Percentiles rank a stretch among this genome's conserved stretches.
Conservation (phyloP, 345 rosid species). For the Brassica incana region DNA sequence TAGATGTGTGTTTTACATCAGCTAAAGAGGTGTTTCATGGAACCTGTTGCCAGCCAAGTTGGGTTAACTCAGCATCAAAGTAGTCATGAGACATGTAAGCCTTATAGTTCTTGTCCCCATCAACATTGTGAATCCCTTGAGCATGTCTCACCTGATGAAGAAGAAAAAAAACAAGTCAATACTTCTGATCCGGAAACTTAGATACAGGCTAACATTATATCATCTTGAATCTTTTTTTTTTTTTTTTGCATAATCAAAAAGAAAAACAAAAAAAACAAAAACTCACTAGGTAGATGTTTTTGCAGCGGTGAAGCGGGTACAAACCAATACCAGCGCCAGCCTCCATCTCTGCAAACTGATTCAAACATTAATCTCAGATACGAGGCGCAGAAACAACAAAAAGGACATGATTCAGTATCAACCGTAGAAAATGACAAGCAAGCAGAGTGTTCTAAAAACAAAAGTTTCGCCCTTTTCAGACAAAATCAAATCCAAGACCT, state of each 20-base stretch:
- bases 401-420: not conserved
- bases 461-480: not conserved
- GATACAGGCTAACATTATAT: constrained; percentile 31
- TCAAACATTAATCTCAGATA: not conserved
- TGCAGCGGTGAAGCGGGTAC: constrained; percentile 95
- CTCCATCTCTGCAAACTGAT: constrained; percentile 72
- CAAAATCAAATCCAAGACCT: not conserved
- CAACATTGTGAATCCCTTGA: constrained; percentile 95
- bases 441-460: not conserved
- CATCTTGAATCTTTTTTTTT: constrained; percentile 41
- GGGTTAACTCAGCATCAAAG: constrained; percentile 89
- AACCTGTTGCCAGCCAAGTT: constrained; percentile 94
- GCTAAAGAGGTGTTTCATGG: not conserved
- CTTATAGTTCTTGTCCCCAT: constrained; percentile 87
- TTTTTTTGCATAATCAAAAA: constrained; percentile 1
- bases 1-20: not conserved
- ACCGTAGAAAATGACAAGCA: not conserved
- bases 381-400: not conserved
- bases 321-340: constrained; percentile 58
- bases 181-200: not conserved
- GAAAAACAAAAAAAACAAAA: constrained; percentile 29
- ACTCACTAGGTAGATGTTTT: constrained; percentile 87
- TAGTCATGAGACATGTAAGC: constrained; percentile 82
- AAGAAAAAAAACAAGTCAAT: constrained; percentile 25
- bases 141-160: constrained; percentile 93